Evolutionary conservation across 2,329 filamentous ascomycete species (phyloP).

Genomic region (Phialophora chinensis): DNA sequence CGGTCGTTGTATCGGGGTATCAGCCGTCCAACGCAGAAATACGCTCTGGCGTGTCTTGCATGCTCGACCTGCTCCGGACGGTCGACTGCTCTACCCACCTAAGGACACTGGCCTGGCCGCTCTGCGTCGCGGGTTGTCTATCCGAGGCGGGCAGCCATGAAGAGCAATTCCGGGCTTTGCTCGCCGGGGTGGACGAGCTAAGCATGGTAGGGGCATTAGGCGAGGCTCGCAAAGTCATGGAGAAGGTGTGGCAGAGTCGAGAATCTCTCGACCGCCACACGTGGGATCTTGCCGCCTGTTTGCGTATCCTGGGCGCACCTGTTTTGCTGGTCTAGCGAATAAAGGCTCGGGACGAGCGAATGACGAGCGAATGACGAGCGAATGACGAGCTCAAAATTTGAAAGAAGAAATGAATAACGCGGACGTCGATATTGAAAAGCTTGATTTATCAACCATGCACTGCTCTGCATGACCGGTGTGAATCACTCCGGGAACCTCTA

Average conservation of each 20-base stretch:
- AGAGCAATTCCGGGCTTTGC: constrained; percentile 11
- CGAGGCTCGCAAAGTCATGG: constrained; percentile 45
- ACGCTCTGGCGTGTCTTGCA: constrained; percentile 13
- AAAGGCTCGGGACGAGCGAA: too few species aligned
- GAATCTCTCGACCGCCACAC: neutral
- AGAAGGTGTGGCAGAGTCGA: constrained; percentile 42
- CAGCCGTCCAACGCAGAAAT: constrained; percentile 14
- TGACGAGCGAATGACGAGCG: neutral
- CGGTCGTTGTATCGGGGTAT: constrained; percentile 14
- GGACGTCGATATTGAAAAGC: neutral
- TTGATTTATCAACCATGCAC: too few species aligned
- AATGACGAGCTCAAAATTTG: neutral
- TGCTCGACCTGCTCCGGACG: constrained; percentile 10
- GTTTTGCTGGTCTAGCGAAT: constrained; percentile 21
- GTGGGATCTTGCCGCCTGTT: constrained; percentile 23
- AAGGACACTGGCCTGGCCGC: constrained; percentile 44
- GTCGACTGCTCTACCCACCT: constrained; percentile 36
- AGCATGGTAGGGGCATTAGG: constrained; percentile 38
- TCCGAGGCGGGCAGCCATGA: constrained; percentile 6
- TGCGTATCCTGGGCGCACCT: constrained; percentile 23
- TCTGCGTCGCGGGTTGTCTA: constrained; percentile 44
- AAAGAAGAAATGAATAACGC: neutral
- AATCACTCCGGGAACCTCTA: too few species aligned
- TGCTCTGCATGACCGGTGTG: too few species aligned
- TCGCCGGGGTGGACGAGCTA: constrained; percentile 24